A percentile compares a stretch with the other conserved stretches of the same genome.
These are phyloP conservation scores for Cutaneotrichosporon daszewskae DNA, from an alignment of 1,284 basidiomycete genomes.

Conservation along the genomic window DNA sequence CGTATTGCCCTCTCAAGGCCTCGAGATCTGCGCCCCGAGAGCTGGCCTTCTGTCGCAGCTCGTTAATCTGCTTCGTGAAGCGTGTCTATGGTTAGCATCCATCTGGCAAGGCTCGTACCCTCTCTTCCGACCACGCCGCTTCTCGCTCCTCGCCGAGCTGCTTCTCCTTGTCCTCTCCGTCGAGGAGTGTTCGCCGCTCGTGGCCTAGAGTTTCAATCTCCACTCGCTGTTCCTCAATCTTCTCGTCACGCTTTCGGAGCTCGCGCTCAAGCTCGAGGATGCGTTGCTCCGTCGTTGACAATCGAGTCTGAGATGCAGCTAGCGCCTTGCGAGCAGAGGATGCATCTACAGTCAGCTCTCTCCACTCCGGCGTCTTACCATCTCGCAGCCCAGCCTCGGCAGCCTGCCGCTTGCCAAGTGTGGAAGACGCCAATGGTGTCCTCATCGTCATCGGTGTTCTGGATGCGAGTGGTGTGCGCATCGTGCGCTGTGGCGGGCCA, in stretches of 20 bases:
- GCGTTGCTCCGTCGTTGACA: constrained; percentile 20
- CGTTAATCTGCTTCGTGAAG: constrained; percentile 1
- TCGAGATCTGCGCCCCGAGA: not conserved
- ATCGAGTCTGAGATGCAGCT: constrained; percentile 12
- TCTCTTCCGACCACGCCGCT: constrained; percentile 26
- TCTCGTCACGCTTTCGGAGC: constrained; percentile 13
- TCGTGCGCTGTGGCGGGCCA: not conserved
- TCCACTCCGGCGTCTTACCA: constrained; percentile 2
- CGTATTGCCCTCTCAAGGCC: not conserved
- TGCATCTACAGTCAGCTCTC: constrained; percentile 12
- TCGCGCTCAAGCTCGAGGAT: constrained; percentile 20
- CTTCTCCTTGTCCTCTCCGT: constrained; percentile 24
- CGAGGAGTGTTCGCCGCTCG: constrained; percentile 25
- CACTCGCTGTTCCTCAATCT: constrained; percentile 24
- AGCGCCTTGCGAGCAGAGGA: constrained; percentile 15
- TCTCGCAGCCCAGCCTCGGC: constrained; percentile 23
- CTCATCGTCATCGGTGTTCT: not conserved
- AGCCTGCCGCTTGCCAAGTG: constrained; percentile 19
- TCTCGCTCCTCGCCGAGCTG: constrained; percentile 21
- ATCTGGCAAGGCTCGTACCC: constrained; percentile 18
- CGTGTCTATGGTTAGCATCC: not conserved
- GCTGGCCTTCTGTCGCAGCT: not conserved
- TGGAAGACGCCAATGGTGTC: constrained; percentile 5
- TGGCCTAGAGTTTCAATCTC: constrained; percentile 26
- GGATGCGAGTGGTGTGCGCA: not conserved